phyloP scores from a whole-genome alignment of 306 rosid genomes.

The Acacia melanoxylon region DNA sequence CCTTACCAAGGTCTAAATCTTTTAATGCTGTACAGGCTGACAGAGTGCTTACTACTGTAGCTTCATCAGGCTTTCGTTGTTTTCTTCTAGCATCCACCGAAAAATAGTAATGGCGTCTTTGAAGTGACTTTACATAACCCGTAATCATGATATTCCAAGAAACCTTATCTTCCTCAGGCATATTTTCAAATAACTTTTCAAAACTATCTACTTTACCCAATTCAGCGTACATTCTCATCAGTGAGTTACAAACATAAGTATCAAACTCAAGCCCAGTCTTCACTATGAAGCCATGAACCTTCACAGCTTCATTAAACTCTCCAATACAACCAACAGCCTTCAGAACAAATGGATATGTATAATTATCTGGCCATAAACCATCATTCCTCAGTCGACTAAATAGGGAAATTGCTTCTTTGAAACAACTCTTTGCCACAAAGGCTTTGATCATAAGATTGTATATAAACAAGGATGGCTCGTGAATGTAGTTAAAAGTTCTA shows the following conservation, averaged over 20 bases:
- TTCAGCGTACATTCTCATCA: conserved; percentile 64
- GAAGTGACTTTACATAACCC: conserved; percentile 56
- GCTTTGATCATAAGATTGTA: conserved; percentile 62
- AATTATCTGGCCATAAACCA: conserved; percentile 63
- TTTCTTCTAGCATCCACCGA: conserved; percentile 44
- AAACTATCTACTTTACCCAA: conserved; percentile 39
- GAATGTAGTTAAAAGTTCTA: conserved; percentile 42
- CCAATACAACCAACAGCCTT: conserved; percentile 62
- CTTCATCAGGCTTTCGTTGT: conserved; percentile 55
- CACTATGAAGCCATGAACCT: conserved; percentile 63
- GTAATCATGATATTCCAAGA: conserved; percentile 77
- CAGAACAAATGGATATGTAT: conserved; percentile 71
- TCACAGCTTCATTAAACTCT: conserved; percentile 42
- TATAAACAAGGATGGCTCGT: conserved; percentile 49
- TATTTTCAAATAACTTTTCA: conserved; percentile 52
- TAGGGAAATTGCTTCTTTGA: conserved; percentile 41
- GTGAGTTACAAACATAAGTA: conserved; percentile 70
- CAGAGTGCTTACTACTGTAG: conserved; percentile 63
- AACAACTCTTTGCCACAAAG: conserved; percentile 40
- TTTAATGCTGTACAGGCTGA: conserved; percentile 61
- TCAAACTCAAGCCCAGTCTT: conserved; percentile 61
- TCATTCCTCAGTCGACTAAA: conserved; percentile 49
- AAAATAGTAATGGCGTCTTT: conserved; percentile 51
- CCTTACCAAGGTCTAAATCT: conserved; percentile 60
- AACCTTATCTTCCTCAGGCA: conserved; percentile 52